phyloP scores from a whole-genome alignment of 495 filamentous ascomycete genomes.

The Trichoderma orchidacearum region DNA sequence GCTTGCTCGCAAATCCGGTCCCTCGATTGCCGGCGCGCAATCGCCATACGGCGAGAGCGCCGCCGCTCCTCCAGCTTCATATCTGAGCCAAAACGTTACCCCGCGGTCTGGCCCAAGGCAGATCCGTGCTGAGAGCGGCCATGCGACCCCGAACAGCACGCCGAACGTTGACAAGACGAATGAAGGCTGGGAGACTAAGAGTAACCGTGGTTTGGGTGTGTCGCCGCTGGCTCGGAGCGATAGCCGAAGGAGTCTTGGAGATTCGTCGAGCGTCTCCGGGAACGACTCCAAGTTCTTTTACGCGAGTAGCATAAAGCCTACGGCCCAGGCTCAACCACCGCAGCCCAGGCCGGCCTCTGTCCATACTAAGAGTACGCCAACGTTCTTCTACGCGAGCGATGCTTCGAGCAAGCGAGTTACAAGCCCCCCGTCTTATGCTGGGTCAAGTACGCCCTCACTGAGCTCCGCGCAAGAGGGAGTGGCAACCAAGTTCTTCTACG shows the following conservation, averaged over 20 bases:
- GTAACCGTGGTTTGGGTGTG: constrained; percentile 16
- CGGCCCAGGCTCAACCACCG: constrained; percentile 10
- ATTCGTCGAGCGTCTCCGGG: not conserved
- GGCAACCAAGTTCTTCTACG: constrained; percentile 64
- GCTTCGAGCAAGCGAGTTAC: not conserved
- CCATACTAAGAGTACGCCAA: constrained; percentile 6
- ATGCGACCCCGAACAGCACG: constrained; percentile 45
- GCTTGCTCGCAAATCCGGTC: constrained; percentile 8
- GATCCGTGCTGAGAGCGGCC: constrained; percentile 49
- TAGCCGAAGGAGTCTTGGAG: constrained; percentile 15
- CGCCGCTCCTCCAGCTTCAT: not conserved
- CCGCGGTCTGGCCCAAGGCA: constrained; percentile 56
- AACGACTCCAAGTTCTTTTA: constrained; percentile 48
- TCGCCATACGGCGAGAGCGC: not conserved
- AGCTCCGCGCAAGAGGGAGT: constrained; percentile 9
- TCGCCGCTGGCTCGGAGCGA: constrained; percentile 19
- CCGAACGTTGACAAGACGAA: constrained; percentile 26
- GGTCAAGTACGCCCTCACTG: not conserved
- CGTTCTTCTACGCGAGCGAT: constrained; percentile 31
- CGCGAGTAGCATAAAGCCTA: constrained; percentile 43
- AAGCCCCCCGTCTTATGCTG: not conserved
- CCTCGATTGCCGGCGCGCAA: not conserved
- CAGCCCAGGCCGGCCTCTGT: constrained; percentile 13
- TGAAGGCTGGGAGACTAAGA: constrained; percentile 23
- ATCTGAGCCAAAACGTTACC: constrained; percentile 39